Evolutionary conservation across 306 rosid species (phyloP).

Genomic region (Coriaria nepalensis): DNA sequence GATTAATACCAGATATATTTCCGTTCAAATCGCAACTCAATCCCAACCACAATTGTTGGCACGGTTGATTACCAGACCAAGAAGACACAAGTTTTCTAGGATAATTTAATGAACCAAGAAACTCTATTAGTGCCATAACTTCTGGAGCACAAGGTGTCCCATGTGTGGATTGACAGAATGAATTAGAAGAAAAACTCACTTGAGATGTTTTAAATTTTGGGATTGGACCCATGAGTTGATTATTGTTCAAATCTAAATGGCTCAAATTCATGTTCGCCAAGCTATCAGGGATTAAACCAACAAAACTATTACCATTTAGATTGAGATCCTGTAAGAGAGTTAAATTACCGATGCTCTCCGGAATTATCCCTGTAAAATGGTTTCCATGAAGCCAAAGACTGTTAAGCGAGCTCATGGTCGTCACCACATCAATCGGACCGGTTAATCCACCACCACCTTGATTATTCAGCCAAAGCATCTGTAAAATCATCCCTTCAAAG

Average conservation of each 20-base stretch:
- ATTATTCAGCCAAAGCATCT: conserved; percentile 59
- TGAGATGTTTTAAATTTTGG: conserved; percentile 50
- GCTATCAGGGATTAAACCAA: conserved; percentile 58
- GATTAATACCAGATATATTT: conserved; percentile 48
- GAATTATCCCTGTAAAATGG: conserved; percentile 55
- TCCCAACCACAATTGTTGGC: conserved; percentile 60
- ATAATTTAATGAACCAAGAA: conserved; percentile 51
- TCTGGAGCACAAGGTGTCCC: conserved; percentile 53
- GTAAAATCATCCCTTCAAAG: conserved; percentile 26
- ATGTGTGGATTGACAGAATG: conserved; percentile 37
- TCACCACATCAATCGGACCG: conserved; percentile 50
- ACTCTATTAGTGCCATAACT: conserved; percentile 58
- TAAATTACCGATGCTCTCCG: conserved; percentile 51
- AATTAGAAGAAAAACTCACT: conserved; percentile 15
- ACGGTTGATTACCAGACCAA: conserved; percentile 73
- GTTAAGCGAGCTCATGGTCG: conserved; percentile 47
- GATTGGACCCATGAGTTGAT: conserved; percentile 72
- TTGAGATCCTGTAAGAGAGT: conserved; percentile 50
- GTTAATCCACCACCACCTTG: conserved; percentile 39
- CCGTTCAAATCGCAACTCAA: conserved; percentile 35
- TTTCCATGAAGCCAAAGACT: conserved; percentile 91
- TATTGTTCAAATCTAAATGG: conserved; percentile 56
- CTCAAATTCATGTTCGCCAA: conserved; percentile 42
- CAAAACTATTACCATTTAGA: conserved; percentile 64
- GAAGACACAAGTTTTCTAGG: conserved; percentile 44